These are phyloP conservation scores for Colletotrichum destructivum DNA, from an alignment of 2,329 filamentous ascomycete species.

Conservation along the genomic window DNA sequence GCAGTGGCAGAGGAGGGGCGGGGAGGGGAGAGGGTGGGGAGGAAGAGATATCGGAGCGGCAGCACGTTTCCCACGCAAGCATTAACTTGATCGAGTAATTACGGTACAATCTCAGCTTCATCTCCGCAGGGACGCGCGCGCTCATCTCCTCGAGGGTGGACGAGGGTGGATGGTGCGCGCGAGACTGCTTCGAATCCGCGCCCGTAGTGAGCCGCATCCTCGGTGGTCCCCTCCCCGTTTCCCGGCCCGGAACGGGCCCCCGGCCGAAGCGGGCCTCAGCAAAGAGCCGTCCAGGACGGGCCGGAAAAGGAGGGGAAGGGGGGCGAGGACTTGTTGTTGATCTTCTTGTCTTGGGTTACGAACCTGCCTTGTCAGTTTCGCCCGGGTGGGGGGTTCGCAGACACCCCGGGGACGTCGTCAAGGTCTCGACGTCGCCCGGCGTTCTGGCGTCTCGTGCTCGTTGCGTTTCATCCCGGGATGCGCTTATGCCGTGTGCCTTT, in stretches of 20 bases:
- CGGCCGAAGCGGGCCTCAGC: background rate
- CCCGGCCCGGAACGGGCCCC: background rate
- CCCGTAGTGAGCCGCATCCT: conserved; percentile 86
- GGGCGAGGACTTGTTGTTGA: conserved; percentile 50
- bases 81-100: conserved; percentile 98
- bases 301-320: background rate
- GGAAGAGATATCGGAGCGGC: conserved; percentile 76
- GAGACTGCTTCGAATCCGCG: conserved; percentile 73
- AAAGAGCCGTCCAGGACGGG: background rate
- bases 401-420: conserved; percentile 12
- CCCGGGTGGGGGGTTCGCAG: conserved; percentile 6
- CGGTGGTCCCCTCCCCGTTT: conserved; percentile 43
- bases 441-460: background rate
- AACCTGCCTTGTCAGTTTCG: conserved; percentile 52
- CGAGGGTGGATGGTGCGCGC: conserved; percentile 66
- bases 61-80: conserved; percentile 99
- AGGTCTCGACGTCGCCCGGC: conserved; percentile 11
- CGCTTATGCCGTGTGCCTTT: background rate
- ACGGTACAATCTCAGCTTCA: conserved; percentile 97
- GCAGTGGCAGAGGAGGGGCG: conserved; percentile 45
- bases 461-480: conserved; percentile 52
- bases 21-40: conserved; percentile 41
- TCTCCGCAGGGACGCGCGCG: conserved; percentile 56
- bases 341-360: conserved; percentile 52
- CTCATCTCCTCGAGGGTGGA: conserved; percentile 52